phyloP scores from a whole-genome alignment of 495 filamentous ascomycete species.

The Penicillium lividum region DNA sequence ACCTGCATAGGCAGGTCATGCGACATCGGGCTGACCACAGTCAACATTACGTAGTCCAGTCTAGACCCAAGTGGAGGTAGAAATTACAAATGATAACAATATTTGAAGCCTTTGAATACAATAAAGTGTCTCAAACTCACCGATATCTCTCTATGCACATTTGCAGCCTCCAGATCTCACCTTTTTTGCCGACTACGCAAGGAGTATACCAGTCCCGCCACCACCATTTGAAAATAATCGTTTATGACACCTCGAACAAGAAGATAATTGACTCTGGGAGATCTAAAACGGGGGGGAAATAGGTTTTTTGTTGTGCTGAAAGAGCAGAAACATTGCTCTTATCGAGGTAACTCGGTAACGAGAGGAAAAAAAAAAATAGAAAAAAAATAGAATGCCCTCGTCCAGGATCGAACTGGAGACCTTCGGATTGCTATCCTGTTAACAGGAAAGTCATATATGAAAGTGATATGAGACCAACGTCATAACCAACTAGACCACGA shows the following conservation, averaged over 20 bases:
- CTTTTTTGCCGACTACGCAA: not conserved
- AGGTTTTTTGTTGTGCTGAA: too few relatives aligned
- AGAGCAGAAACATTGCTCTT: too few relatives aligned
- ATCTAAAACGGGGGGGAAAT: not conserved
- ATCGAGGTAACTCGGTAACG: too few relatives aligned
- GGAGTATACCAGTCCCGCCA: not conserved
- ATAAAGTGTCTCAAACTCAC: not conserved
- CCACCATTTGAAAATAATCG: not conserved
- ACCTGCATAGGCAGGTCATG: too few relatives aligned
- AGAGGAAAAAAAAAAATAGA: not conserved
- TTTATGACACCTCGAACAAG: not conserved
- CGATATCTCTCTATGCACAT: not conserved
- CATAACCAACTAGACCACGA: conserved; percentile 30
- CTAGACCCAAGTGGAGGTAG: too few relatives aligned
- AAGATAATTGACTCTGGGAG: not conserved
- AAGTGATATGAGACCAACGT: conserved; percentile 28
- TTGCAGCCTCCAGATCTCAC: not conserved
- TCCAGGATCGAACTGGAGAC: conserved; percentile 30
- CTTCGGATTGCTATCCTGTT: conserved; percentile 28
- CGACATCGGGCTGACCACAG: too few relatives aligned
- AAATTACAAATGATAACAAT: too few relatives aligned
- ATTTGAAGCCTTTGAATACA: too few relatives aligned
- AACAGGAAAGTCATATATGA: conserved; percentile 24
- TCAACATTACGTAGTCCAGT: too few relatives aligned
- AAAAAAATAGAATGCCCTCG: conserved; percentile 18